Evolutionary conservation across 352 stramenopile species (phyloP).

Genomic region (Blastocystis sp.): DNA sequence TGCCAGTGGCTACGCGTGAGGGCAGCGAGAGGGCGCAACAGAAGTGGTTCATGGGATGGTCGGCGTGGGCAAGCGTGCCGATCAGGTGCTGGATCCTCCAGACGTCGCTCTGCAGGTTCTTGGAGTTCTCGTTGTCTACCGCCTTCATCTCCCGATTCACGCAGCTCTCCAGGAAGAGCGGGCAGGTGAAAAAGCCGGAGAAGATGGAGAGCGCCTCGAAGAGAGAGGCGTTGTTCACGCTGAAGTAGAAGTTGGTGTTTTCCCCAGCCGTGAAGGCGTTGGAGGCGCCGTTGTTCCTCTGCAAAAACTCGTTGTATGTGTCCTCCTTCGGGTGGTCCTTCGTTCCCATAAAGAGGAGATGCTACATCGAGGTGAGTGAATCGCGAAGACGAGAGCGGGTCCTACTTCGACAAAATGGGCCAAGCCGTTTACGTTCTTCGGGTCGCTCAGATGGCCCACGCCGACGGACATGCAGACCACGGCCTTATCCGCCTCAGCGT

Average conservation of each 20-base stretch:
- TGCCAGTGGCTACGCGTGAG: slow-evolving; percentile 40
- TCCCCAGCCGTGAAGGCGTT: slow-evolving; percentile 72
- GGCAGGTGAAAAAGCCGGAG: slow-evolving; percentile 69
- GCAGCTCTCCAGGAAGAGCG: slow-evolving; percentile 71
- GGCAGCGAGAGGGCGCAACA: neutral
- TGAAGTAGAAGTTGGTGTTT: slow-evolving; percentile 71
- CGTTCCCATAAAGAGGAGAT: slow-evolving; percentile 73
- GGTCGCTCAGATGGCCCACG: slow-evolving; percentile 72
- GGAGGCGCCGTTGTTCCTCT: slow-evolving; percentile 71
- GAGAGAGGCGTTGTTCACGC: slow-evolving; percentile 69
- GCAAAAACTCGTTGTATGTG: slow-evolving; percentile 72
- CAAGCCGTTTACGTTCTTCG: slow-evolving; percentile 71
- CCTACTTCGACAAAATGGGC: slow-evolving; percentile 73
- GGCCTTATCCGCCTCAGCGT: slow-evolving; percentile 71
- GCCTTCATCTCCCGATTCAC: slow-evolving; percentile 74
- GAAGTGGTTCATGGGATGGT: slow-evolving; percentile 57
- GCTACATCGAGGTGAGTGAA: slow-evolving; percentile 57
- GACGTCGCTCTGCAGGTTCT: slow-evolving; percentile 72
- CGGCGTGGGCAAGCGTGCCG: neutral
- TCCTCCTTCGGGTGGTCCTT: slow-evolving; percentile 73
- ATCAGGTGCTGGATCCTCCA: slow-evolving; percentile 40
- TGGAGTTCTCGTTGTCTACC: slow-evolving; percentile 74
- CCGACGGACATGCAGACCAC: slow-evolving; percentile 72
- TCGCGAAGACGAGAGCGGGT: neutral
- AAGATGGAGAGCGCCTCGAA: slow-evolving; percentile 73